These are phyloP conservation scores for Hypoxylon sp. DNA, from an alignment of 2,329 filamentous ascomycete species.

Conservation along the genomic window DNA sequence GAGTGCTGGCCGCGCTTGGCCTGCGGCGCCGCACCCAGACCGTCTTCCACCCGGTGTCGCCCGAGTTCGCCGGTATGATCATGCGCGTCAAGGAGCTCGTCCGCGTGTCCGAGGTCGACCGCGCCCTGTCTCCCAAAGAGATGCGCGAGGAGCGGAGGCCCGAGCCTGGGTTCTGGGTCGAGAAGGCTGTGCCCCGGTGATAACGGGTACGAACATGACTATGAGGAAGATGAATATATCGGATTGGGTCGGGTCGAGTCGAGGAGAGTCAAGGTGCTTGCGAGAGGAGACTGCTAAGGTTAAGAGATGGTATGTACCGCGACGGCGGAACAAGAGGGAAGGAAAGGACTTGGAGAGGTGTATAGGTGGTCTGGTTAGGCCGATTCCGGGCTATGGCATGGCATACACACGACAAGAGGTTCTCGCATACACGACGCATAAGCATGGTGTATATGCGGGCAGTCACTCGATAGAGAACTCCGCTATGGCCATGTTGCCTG, in stretches of 20 bases:
- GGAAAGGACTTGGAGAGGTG: no score
- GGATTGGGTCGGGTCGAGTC: not conserved
- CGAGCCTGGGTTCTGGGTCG: constrained; percentile 81
- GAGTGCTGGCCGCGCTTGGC: constrained; percentile 84
- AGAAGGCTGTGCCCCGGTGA: constrained; percentile 59
- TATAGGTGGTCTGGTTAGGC: no score
- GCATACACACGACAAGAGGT: no score
- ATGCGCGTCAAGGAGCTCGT: constrained; percentile 95
- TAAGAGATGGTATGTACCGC: no score
- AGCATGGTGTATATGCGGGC: not conserved
- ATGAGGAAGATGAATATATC: constrained; percentile 17
- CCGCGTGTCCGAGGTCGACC: constrained; percentile 78
- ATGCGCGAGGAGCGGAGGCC: constrained; percentile 76
- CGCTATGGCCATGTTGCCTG: not conserved
- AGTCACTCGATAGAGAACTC: not conserved
- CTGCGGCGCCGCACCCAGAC: constrained; percentile 84
- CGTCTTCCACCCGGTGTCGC: constrained; percentile 86
- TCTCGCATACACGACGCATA: not conserved
- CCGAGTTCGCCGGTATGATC: constrained; percentile 86
- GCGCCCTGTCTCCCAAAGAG: constrained; percentile 68
- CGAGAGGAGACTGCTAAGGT: no score
- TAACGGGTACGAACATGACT: constrained; percentile 27
- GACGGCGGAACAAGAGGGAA: no score
- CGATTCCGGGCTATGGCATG: no score
- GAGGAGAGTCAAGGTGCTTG: no score